A percentile compares a stretch with the other conserved stretches of the same genome.
phyloP scores from a whole-genome alignment of 2,329 filamentous ascomycete species.

The Alternaria atra region DNA sequence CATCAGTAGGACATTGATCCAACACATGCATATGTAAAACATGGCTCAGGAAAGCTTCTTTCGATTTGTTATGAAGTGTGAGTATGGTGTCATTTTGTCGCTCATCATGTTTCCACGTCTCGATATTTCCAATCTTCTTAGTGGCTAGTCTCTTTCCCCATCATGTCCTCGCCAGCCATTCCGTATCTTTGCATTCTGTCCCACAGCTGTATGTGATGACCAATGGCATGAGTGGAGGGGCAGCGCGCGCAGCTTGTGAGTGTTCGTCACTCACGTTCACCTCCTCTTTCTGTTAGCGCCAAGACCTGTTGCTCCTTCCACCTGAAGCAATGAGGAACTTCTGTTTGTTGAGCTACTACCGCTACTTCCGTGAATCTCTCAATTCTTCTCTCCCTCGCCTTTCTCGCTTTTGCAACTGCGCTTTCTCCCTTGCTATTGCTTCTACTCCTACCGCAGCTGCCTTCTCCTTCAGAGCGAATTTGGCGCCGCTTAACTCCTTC shows the following conservation, averaged over 20 bases:
- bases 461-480: constrained; percentile 12
- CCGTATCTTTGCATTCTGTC: not conserved
- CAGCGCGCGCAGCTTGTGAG: not conserved
- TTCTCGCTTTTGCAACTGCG: not conserved
- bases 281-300: constrained; percentile 9
- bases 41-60: constrained; percentile 4
- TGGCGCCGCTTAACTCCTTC: constrained; percentile 10
- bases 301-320: constrained; percentile 13
- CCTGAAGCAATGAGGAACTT: constrained; percentile 6
- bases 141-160: not conserved
- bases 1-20: not conserved
- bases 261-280: constrained; percentile 15
- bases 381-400: not conserved
- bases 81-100: not conserved
- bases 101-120: not conserved
- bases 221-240: not conserved
- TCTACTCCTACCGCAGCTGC: not conserved
- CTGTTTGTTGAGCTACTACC: constrained; percentile 3
- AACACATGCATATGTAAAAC: constrained; percentile 19
- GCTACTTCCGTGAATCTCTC: not conserved
- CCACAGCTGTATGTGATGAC: not conserved
- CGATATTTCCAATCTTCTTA: not conserved
- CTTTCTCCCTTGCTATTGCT: not conserved
- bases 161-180: not conserved
- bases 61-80: not conserved